Base-by-base conservation (phyloP, 2,329 filamentous ascomycete species). In the Periconia macrospinosa region DNA sequence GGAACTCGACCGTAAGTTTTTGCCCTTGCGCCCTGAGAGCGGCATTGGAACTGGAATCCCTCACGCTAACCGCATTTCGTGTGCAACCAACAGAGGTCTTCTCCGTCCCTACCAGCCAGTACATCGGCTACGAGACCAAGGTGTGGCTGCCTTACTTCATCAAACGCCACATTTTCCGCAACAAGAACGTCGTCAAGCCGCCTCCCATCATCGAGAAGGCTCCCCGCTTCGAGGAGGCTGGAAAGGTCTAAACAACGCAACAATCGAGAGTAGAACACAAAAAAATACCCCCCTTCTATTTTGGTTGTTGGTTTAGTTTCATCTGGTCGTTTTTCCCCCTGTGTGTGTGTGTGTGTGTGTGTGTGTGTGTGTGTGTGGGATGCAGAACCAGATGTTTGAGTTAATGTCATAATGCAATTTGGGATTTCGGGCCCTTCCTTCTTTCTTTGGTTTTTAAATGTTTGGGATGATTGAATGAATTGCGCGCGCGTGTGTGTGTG, bases 131-230 rank as follows among this genome's bases (percentile, higher is more conserved):
- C 58, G 74, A 78, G 55, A 56, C 65, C 27, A 73, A 57, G 15
- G 61, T 69, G 7, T 74, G 67, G 69, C 63, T 77, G 9, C 76
- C 76, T 6, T 78, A 73, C 56, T 77, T 77, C 59, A 58, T 78
- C 65, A 76, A 76, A 61, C 65, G 70, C 33, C 62, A 75, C 50
- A 57, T 78, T 17, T 55, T 78, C 43, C 66, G 72, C 47, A 59
- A 69, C 47, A 59, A 69, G 55, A 71, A 72, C 30, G 8, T 27
- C 23, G 23, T 5, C 5, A 27, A 27, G 63, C 59, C 43, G 9
- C 43, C 43, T 8, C 23, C 23, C 3, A 27, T n/a, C 33, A 69
- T 75, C 44, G 51, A 56, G 15, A 74, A 73, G 63, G 60, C 43
- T 15, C 43, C 43, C 11, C 23, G 43, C 10, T 18, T 30, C 14